These are phyloP conservation scores for Cyberlindnera mrakii DNA, from an alignment of 805 yeast species.

Conservation along the genomic window DNA sequence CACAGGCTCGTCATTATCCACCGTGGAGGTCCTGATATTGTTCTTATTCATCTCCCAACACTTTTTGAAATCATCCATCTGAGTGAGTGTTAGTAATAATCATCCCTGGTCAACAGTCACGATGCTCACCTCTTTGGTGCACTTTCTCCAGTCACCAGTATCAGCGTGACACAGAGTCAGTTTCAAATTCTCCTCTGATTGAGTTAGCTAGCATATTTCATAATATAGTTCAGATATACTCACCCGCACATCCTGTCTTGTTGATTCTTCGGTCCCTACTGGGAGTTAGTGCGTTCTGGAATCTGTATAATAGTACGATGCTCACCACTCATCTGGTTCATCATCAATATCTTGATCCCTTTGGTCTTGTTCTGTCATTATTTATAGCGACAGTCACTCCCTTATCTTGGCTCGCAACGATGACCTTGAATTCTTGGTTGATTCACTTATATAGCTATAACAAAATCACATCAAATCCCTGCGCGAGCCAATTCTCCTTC, in stretches of 20 bases:
- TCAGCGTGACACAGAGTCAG: slow-evolving; percentile 77
- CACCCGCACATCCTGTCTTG: slow-evolving; percentile 67
- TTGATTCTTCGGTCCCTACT: slow-evolving; percentile 63
- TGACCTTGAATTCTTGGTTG: no score
- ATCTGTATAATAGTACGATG: background rate
- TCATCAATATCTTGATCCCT: slow-evolving; percentile 37
- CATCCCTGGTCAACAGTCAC: background rate
- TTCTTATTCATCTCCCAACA: slow-evolving; percentile 38
- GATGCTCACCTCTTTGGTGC: slow-evolving; percentile 51
- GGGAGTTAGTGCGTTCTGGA: background rate
- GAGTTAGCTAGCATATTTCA: slow-evolving; percentile 4
- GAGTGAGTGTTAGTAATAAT: slow-evolving; percentile 4
- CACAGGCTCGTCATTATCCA: slow-evolving; percentile 20
- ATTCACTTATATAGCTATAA: no score
- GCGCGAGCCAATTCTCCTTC: no score
- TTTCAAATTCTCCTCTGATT: slow-evolving; percentile 55
- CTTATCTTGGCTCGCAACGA: no score
- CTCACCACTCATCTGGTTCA: slow-evolving; percentile 66
- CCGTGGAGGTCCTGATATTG: slow-evolving; percentile 32
- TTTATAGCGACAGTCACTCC: no score
- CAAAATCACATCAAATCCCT: no score
- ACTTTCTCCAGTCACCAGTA: slow-evolving; percentile 74
- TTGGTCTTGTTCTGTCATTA: background rate
- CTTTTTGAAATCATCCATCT: slow-evolving; percentile 37
- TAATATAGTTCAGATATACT: slow-evolving; percentile 14